Evolutionary conservation across 2,329 filamentous ascomycete genomes (phyloP).

Genomic region (Claviceps cyperi): DNA sequence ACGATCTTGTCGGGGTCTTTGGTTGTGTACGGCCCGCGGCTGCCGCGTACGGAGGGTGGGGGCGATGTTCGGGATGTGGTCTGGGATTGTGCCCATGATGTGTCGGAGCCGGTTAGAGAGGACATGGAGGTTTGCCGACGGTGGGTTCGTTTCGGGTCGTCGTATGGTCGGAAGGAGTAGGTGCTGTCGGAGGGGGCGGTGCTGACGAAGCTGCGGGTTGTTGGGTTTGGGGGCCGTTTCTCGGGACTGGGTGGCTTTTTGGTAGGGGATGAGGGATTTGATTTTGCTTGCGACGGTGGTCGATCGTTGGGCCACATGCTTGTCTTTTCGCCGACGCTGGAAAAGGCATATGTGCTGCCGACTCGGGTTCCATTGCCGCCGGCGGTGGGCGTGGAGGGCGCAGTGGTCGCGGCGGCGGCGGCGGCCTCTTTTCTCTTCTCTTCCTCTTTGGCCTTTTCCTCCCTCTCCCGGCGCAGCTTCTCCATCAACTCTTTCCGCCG

Average conservation of each 20-base stretch:
- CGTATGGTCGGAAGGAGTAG: constrained; percentile 66
- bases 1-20: constrained; percentile 93
- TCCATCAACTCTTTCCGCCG: constrained; percentile 11
- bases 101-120: constrained; percentile 59
- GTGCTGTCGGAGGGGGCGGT: constrained; percentile 48
- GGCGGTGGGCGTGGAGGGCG: constrained; percentile 11
- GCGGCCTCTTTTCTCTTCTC: constrained; percentile 26
- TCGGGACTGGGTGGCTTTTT: constrained; percentile 17
- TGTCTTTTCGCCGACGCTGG: constrained; percentile 51
- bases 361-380: constrained; percentile 22
- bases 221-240: constrained; percentile 30
- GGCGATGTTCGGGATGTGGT: constrained; percentile 75
- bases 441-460: constrained; percentile 23
- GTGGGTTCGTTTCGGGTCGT: constrained; percentile 44
- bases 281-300: constrained; percentile 8
- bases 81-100: constrained; percentile 72
- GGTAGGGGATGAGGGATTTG: constrained; percentile 12
- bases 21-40: constrained; percentile 66
- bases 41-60: constrained; percentile 59
- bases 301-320: constrained; percentile 55
- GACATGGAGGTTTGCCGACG: constrained; percentile 52
- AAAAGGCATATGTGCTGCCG: constrained; percentile 45
- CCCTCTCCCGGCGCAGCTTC: constrained; percentile 15
- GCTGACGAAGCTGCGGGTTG: constrained; percentile 43
- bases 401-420: constrained; percentile 18